Conservation (phyloP, 371 early-diverging fungal genomes). For the Blyttiomyces sp. region DNA sequence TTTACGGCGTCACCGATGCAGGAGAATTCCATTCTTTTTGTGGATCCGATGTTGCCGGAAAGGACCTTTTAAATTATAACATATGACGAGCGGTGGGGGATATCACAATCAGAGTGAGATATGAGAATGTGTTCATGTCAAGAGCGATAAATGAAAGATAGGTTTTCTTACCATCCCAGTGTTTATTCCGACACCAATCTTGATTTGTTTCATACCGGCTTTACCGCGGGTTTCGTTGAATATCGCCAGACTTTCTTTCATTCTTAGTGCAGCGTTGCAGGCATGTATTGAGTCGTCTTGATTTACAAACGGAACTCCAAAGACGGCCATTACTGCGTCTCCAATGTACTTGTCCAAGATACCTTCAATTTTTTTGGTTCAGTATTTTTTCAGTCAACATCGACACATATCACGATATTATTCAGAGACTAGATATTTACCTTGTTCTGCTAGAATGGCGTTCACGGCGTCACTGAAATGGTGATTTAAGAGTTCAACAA, state of each 20-base stretch:
- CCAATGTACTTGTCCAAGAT: constrained; percentile 53
- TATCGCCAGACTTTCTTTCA: constrained; percentile 31
- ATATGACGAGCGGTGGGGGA: no score
- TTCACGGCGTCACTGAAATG: constrained; percentile 49
- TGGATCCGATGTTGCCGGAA: constrained; percentile 48
- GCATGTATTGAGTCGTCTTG: constrained; percentile 44
- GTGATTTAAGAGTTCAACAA: constrained; percentile 47
- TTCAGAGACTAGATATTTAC: constrained; percentile 11
- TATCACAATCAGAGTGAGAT: no score
- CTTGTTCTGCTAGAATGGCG: constrained; percentile 44
- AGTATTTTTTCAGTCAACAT: no score
- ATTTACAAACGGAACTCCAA: constrained; percentile 49
- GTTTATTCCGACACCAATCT: constrained; percentile 48
- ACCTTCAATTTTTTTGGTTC: no score
- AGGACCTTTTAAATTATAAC: constrained; percentile 42
- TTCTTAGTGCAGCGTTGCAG: constrained; percentile 45
- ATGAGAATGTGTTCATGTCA: no score
- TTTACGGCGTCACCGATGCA: constrained; percentile 51
- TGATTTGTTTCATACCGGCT: constrained; percentile 27
- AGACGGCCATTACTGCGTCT: constrained; percentile 52
- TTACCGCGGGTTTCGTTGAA: constrained; percentile 25
- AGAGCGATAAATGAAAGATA: no score
- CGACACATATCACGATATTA: no score
- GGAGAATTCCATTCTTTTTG: constrained; percentile 50
- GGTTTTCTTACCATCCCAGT: constrained; percentile 46